Evolutionary conservation across 2,329 filamentous ascomycete species (phyloP), one percentile per base, ranked within the genome.

Genomic region (Aotearoamyces nothofagi): DNA sequence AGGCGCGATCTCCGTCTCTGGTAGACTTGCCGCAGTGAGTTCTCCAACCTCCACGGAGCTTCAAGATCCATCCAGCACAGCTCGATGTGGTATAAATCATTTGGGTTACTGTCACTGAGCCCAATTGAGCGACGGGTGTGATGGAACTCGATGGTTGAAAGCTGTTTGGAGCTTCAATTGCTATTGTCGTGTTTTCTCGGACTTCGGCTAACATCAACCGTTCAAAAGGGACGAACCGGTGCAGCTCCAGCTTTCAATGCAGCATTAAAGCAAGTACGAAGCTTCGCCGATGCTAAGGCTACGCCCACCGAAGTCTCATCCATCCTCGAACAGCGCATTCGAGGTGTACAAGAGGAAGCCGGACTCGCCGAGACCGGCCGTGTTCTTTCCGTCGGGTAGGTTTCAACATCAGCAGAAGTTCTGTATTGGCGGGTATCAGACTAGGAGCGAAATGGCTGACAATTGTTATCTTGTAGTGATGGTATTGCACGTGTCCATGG

Each of bases 401-500:
- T 78, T 36, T 26, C 31, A n/a, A n/a, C n/a, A n/a, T n/a, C n/a
- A n/a, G n/a, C n/a, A n/a, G n/a, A n/a, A n/a, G n/a, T n/a, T n/a
- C n/a, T n/a, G n/a, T n/a, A n/a, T n/a, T n/a, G n/a, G n/a, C n/a
- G n/a, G n/a, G n/a, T n/a, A n/a, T n/a, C n/a, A n/a, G n/a, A n/a
- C n/a, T n/a, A n/a, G n/a, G n/a, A n/a, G n/a, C n/a, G n/a, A n/a
- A 13, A 33, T 42, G 39, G 37, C 33, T 35, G 26, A 43, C 35
- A 39, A 37, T 46, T 11, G 24, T 11, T 34, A 36, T 23, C 41
- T 33, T 35, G 60, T 51, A 96, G 90, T 90, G 90, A 98, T 69
- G 90, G 90, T 92, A 98, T 98, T 57, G 90, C 90, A 60, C 87
- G 90, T 86, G 87, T 98, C 50, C 86, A 98, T 65, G 90, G 90